Conservation (phyloP, 495 filamentous ascomycete species). For the Daldinia loculata region DNA sequence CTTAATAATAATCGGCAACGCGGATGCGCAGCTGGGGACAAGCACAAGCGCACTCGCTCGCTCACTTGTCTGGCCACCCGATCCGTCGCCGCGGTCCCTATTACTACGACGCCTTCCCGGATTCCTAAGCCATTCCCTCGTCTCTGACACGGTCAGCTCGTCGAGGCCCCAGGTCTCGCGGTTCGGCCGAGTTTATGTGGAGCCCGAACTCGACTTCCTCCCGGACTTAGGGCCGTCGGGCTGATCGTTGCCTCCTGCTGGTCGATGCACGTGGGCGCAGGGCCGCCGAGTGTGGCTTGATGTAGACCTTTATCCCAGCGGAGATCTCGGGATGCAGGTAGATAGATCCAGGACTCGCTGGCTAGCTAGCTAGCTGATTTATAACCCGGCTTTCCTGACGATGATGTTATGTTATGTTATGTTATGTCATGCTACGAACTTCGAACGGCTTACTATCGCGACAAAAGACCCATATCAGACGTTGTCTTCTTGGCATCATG, state of each 20-base stretch:
- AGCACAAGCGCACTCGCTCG: not conserved
- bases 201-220: not conserved
- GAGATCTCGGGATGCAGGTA: not conserved
- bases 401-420: not conserved
- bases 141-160: not conserved
- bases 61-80: not conserved
- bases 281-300: not conserved
- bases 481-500: not conserved
- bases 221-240: not conserved
- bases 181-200: conserved; percentile 2
- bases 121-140: not conserved
- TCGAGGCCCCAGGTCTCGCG: not conserved
- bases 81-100: not conserved
- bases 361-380: not conserved
- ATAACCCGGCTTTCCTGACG: not conserved
- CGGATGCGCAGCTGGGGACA: not conserved
- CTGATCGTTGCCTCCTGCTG: not conserved
- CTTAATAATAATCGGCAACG: not conserved
- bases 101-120: conserved; percentile 1
- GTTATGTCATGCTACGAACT: not conserved
- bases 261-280: not conserved
- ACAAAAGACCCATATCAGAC: not conserved
- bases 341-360: not conserved
- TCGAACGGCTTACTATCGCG: not conserved
- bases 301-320: not conserved